Evolutionary conservation across 768 basidiomycete genomes (phyloP), one percentile per base, ranked within the genome.

Genomic region (Phylloporus arenicola): DNA sequence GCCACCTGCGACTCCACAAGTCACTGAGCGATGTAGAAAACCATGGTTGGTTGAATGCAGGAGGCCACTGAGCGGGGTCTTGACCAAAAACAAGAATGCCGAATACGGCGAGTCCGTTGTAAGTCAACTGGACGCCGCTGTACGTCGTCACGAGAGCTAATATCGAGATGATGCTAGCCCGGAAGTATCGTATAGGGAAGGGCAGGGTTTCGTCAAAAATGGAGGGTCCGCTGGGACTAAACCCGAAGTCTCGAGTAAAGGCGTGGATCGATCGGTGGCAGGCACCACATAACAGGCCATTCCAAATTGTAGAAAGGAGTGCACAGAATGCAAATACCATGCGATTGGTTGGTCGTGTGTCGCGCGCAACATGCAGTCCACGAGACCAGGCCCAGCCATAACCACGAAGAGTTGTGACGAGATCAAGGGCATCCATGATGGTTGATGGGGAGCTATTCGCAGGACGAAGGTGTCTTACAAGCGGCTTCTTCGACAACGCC

Each of bases 251-350:
- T 22, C 38, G 38, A 22, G 38, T 39, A 10, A 39, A 39, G 11
- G 20, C 20, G 38, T 83, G 79, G 14, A 79, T 67, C 34, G 64
- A 47, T 48, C 71, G 70, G 52, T 25, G n/a, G 61, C 46, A 57
- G 83, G 78, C 27, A 7, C 27, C 27, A 27, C 27, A 27, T 27
- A 27, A 48, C 76, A 70, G 7, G 70, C 24, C 13, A 78, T 75
- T 64, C 17, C 52, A 29, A 30, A 75, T 35, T 34, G 69, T 53
- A 14, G 68, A 70, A 22, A 52, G 10, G 9, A 72, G 43, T 1
- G 75, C 74, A 10, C 65, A 20, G 38, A 40, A 13, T 12, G 19
- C 19, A 27, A 27, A 27, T 9, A 7, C 6, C 8, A 27, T 6
- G 27, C 27, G 27, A 27, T 27, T 27, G 9, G 20, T 20, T 27